Base-by-base conservation (phyloP, 148 eudicot species). In the Diospyros lotus region DNA sequence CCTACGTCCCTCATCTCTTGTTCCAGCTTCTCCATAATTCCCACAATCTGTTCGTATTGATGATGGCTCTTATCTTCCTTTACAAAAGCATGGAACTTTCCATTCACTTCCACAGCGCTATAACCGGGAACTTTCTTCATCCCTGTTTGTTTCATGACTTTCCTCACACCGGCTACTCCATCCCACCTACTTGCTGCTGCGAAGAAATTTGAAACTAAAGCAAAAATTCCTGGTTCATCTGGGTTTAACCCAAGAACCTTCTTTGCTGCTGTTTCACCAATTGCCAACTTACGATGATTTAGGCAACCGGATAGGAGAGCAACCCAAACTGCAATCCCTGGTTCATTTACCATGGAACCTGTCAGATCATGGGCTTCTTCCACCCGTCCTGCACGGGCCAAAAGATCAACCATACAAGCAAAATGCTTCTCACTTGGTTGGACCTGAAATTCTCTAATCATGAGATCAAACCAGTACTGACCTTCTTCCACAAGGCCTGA, bases 401-500 rank as follows among this genome's bases (percentile, higher is more conserved):
- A 80, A 70, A 91, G 85, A 84, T 91, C 97, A 69, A 89, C 86
- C 81, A 87, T 74, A 68, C 87, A 82, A 76, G 83, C 86, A 76
- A 87, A 91, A 81, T 91, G 97, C 76, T 89, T 89, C 61, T 84
- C 91, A 78, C 66, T 75, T n/a, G 97, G 93, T 79, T 85, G 75
- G 40, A 91, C 73, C 62, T 78, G 74, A 80, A 78, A 91, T 58
- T 69, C 75, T 2, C 67, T 80, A 59, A 80, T 66, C 93, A 91
- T 91, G 66, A 79, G 73, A 69, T 89, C 70, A 63, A 87, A 91
- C 93, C 93, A 91, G 70, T 84, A 79, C 54, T 39, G 76, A 12
- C 91, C 96, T 80, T 91, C 93, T 66, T 81, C 81, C 7, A 86
- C 93, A 65, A 89, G 87, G 69, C 96, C 96, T 12, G 93, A 85